Evolutionary conservation across 148 eudicot genomes (phyloP), one percentile per base, ranked within the genome.

Genomic region (Diospyros lotus): DNA sequence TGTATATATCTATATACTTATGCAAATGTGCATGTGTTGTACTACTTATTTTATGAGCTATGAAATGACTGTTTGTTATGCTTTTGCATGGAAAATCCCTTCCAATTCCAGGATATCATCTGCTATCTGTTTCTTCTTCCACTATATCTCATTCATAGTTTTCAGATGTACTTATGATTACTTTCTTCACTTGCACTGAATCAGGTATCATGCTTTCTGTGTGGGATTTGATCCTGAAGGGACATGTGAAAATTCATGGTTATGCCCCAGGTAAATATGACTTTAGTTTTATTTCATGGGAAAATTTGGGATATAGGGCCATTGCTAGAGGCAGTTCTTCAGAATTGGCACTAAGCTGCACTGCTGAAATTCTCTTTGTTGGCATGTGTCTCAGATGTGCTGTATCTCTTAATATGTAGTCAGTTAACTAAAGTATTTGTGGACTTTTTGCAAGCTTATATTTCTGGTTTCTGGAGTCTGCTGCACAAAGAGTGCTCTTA

Each of bases 171-270:
- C 64, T 73, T 44, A 28, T 73, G 58, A 67, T 58, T 53, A 51
- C 79, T 82, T 74, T 79, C 39, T 79, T 82, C 62, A 17, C 50
- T 74, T 76, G 15, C 69, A 53, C 85, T 56, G 54, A 62, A 86
- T 78, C 85, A 94, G 98, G 98, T 92, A 90, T 84, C 98, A 94
- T 83, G 96, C 98, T 61, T 87, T 84, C 75, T 94, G 98, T 88
- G 98, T 94, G 74, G 96, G 90, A 77, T 94, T 94, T 84, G 98
- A 94, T 82, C 76, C 94, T 68, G 96, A 94, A 78, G 89, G 86
- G 73, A 76, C 91, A 42, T 85, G 86, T 80, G 93, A 90, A 69
- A 84, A 87, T 80, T 84, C 94, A 71, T 94, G 98, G 98, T 63
- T 90, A 71, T 94, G 98, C 82, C 98, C 96, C 55, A 90, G 98